Conservation (phyloP, 2,329 filamentous ascomycete genomes). For the Lachnellula suecica region DNA sequence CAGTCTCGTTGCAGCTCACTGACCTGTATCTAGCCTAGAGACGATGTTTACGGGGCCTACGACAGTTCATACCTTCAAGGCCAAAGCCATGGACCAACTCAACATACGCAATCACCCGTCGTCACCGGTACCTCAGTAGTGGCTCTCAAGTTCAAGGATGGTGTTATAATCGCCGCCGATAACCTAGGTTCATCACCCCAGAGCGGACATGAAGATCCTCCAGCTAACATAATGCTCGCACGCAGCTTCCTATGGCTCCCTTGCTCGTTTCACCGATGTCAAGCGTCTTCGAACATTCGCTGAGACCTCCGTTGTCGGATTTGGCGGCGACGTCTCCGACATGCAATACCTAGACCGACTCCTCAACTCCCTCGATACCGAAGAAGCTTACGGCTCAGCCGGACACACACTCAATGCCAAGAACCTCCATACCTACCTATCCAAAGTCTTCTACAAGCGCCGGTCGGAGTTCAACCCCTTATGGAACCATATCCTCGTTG, state of each 20-base stretch:
- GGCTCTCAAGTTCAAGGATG: constrained; percentile 92
- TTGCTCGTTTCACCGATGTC: constrained; percentile 93
- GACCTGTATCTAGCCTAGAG: constrained; percentile 70
- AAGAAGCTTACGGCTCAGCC: constrained; percentile 73
- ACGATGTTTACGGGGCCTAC: constrained; percentile 95
- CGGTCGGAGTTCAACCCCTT: constrained; percentile 95
- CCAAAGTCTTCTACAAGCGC: constrained; percentile 94
- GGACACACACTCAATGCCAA: constrained; percentile 72
- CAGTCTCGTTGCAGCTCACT: constrained; percentile 29
- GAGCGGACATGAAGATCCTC: neutral
- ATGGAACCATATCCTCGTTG: constrained; percentile 94
- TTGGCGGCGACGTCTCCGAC: constrained; percentile 95
- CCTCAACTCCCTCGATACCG: constrained; percentile 80
- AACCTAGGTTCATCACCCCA: constrained; percentile 69
- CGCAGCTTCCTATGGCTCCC: constrained; percentile 92
- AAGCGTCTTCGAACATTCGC: constrained; percentile 92
- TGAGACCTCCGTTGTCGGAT: constrained; percentile 80
- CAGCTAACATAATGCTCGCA: constrained; percentile 17
- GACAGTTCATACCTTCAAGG: constrained; percentile 80
- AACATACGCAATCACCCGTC: constrained; percentile 88
- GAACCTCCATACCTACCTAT: constrained; percentile 94
- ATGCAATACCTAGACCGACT: constrained; percentile 98
- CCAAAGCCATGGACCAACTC: constrained; percentile 64
- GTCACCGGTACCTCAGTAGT: constrained; percentile 97
- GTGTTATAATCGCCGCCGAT: constrained; percentile 94